Evolutionary conservation across 768 basidiomycete species (phyloP).

Genomic region (Xerocomus spinulosus): DNA sequence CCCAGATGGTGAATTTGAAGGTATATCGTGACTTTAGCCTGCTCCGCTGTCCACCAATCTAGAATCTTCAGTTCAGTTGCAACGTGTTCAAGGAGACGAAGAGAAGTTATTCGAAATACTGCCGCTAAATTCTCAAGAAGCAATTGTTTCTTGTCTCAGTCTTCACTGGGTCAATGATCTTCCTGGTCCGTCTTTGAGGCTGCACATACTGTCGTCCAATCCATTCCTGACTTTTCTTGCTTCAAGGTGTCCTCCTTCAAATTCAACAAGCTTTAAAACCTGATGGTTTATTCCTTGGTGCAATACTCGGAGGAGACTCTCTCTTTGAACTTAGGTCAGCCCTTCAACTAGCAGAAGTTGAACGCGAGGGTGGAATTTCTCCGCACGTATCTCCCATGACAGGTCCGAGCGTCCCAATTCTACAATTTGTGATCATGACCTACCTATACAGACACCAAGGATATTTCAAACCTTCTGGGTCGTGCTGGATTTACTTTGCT

Average conservation of each 20-base stretch:
- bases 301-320: conserved; percentile 94
- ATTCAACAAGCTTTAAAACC: conserved; percentile 80
- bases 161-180: conserved; percentile 98
- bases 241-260: conserved; percentile 74
- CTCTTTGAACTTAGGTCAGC: conserved; percentile 94
- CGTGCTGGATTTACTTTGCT: conserved; percentile 92
- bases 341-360: conserved; percentile 88
- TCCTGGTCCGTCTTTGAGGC: conserved; percentile 55
- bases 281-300: conserved; percentile 92
- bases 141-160: conserved; percentile 84
- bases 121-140: conserved; percentile 76
- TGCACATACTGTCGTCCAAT: not conserved
- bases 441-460: conserved; percentile 66
- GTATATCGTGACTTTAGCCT: conserved; percentile 36
- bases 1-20: conserved; percentile 72
- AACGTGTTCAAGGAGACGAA: conserved; percentile 79
- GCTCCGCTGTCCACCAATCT: not conserved
- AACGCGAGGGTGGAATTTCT: conserved; percentile 95
- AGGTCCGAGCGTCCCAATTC: conserved; percentile 42
- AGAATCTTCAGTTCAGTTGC: conserved; percentile 59
- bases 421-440: conserved; percentile 3
- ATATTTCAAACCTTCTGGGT: conserved; percentile 87
- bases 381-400: conserved; percentile 98
- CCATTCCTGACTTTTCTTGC: not conserved
- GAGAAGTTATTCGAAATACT: conserved; percentile 69